phyloP scores from a whole-genome alignment of 257 asterid species.

The Dorcoceras hygrometricum region DNA sequence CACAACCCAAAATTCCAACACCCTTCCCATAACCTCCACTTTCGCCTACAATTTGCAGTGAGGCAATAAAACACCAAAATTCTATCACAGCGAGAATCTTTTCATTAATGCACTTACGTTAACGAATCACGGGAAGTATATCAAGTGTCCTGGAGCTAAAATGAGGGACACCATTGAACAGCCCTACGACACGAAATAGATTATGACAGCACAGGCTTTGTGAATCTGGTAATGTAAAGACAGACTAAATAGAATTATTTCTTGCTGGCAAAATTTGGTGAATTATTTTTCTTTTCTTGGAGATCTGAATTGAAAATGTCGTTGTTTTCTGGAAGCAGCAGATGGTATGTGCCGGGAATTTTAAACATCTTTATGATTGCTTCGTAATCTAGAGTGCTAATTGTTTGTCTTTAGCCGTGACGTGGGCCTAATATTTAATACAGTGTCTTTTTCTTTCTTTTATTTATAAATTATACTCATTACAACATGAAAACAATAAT shows the following conservation, averaged over 20 bases:
- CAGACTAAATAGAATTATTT: no score
- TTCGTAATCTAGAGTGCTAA: neutral
- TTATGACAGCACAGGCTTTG: neutral
- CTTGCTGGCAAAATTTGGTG: neutral
- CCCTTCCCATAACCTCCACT: slow-evolving; percentile 27
- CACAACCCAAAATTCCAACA: slow-evolving; percentile 24
- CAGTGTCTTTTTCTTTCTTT: no score
- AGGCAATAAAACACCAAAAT: neutral
- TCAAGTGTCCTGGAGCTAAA: neutral
- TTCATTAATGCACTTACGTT: neutral
- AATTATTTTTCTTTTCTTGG: neutral
- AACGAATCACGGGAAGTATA: neutral
- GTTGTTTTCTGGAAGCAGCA: neutral
- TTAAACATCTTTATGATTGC: neutral
- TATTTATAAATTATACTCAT: no score
- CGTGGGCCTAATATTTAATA: no score
- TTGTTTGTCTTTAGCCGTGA: no score
- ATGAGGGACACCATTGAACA: neutral
- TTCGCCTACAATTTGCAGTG: neutral
- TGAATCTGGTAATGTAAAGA: neutral
- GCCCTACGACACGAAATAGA: neutral
- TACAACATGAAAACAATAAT: no score
- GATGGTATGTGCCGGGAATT: neutral
- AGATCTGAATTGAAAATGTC: neutral
- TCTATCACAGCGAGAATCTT: neutral